Conservation (phyloP, 306 rosid genomes). For the Dalbergia oliveri region DNA sequence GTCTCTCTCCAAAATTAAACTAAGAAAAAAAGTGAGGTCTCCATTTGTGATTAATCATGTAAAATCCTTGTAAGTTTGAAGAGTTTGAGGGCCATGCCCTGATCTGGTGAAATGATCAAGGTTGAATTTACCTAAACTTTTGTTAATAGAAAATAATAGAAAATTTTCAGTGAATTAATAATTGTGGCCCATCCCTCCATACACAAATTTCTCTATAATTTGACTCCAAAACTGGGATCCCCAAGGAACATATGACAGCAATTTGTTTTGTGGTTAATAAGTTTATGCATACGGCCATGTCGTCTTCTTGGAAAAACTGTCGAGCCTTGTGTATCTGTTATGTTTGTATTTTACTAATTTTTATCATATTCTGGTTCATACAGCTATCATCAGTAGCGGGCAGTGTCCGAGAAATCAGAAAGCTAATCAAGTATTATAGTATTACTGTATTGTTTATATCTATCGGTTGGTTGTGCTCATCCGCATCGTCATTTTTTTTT, state of each 20-base stretch:
- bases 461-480: conserved; percentile 16
- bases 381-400: background rate
- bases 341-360: conserved; percentile 21
- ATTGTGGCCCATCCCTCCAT: background rate
- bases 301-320: conserved; percentile 18
- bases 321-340: background rate
- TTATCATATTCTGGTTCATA: conserved; percentile 11
- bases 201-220: background rate
- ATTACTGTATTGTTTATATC: background rate
- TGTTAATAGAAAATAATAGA: background rate
- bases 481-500: conserved; percentile 3
- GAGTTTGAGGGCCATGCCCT: too few relatives aligned
- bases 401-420: conserved; percentile 2
- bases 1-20: background rate
- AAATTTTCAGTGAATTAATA: background rate
- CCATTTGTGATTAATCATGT: too few relatives aligned
- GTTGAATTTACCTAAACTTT: too few relatives aligned
- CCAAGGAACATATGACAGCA: conserved; percentile 14
- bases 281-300: conserved; percentile 24
- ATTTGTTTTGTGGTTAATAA: background rate
- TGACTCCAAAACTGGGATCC: background rate
- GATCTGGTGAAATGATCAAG: too few relatives aligned
- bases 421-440: background rate
- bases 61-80: too few relatives aligned
- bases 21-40: background rate